Percentiles rank a stretch among this genome's conserved stretches.
Conservation (phyloP, 1,284 basidiomycete species). For the Trametes versicolor region DNA sequence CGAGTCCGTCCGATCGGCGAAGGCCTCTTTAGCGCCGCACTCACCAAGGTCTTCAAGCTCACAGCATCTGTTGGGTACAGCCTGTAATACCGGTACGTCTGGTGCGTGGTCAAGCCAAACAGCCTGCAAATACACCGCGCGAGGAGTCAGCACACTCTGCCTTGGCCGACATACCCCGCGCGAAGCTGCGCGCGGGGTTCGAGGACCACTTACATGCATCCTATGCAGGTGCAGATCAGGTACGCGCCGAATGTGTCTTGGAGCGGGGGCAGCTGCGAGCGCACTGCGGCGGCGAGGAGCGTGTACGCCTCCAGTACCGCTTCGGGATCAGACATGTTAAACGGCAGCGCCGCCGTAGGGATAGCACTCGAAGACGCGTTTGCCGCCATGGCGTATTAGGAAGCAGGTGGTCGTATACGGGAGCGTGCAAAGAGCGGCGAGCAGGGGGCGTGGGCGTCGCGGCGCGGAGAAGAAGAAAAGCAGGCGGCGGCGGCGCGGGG, state of each 20-base stretch:
- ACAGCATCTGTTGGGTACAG: conserved; percentile 12
- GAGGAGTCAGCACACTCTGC: background rate
- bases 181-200: background rate
- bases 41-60: conserved; percentile 8
- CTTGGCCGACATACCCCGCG: background rate
- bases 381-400: background rate
- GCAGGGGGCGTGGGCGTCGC: background rate
- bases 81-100: conserved; percentile 23
- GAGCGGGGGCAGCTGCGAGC: conserved; percentile 18
- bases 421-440: background rate
- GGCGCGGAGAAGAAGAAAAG: background rate
- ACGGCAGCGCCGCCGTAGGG: conserved; percentile 6
- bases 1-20: background rate
- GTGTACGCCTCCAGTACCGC: conserved; percentile 9
- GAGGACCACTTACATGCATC: conserved; percentile 13
- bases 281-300: conserved; percentile 10
- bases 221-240: conserved; percentile 20
- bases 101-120: conserved; percentile 22
- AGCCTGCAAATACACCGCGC: conserved; percentile 5
- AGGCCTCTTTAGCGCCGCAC: background rate
- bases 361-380: background rate
- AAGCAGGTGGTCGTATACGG: background rate
- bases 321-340: conserved; percentile 13
- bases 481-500: background rate
- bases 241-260: conserved; percentile 20